A percentile compares a stretch with the other conserved stretches of the same genome.
These are phyloP conservation scores for Solanum commersonii DNA, from an alignment of 257 asterid genomes.

Conservation along the genomic window DNA sequence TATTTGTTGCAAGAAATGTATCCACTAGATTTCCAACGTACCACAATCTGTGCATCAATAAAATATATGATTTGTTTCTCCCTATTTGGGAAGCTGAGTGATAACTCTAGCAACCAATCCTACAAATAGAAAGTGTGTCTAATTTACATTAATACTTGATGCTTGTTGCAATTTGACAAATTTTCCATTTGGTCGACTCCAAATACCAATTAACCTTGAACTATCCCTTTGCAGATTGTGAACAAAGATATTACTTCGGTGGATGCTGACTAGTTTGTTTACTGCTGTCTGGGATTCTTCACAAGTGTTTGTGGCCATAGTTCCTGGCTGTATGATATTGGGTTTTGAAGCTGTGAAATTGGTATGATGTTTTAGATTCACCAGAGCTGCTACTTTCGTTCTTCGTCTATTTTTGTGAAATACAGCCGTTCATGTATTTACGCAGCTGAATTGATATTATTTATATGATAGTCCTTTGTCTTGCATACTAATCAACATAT, in stretches of 20 bases:
- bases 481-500: not conserved
- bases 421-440: not conserved
- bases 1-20: not conserved
- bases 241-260: conserved; percentile 34
- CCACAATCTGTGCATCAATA: not conserved
- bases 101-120: not conserved
- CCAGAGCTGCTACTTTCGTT: not conserved
- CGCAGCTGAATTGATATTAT: not conserved
- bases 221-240: conserved; percentile 53
- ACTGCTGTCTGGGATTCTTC: not conserved
- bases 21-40: not conserved
- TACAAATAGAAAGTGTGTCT: not conserved
- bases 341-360: not conserved
- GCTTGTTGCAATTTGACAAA: not conserved
- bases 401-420: not conserved
- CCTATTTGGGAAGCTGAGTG: not conserved
- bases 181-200: not conserved
- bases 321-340: not conserved
- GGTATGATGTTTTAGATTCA: not conserved
- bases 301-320: not conserved
- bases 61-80: not conserved
- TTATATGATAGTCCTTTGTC: not conserved
- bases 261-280: conserved; percentile 28
- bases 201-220: not conserved
- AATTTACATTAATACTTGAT: not conserved